Percentiles rank a stretch among this genome's conserved stretches.
phyloP scores from a whole-genome alignment of 345 rosid species.

The Lumnitzera racemosa region DNA sequence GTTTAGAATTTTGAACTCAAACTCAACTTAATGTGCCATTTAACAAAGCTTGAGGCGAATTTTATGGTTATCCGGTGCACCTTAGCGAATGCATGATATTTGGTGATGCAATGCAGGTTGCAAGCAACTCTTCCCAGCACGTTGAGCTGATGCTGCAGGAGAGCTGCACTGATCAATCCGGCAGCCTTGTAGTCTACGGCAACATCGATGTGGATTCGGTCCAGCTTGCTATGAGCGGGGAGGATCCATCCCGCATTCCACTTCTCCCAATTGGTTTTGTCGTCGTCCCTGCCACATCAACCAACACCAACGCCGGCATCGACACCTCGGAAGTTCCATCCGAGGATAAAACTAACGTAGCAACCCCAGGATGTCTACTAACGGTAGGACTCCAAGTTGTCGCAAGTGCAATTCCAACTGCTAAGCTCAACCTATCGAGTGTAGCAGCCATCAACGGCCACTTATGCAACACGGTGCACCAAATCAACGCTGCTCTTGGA shows the following conservation, averaged over 20 bases:
- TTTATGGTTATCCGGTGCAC: no score
- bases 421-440: slow-evolving; percentile 68
- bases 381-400: slow-evolving; percentile 83
- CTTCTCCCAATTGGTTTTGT: slow-evolving; percentile 75
- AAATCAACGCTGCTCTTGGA: slow-evolving; percentile 51
- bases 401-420: slow-evolving; percentile 57
- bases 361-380: slow-evolving; percentile 49
- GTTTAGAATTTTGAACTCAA: no score
- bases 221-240: slow-evolving; percentile 72
- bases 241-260: slow-evolving; percentile 71
- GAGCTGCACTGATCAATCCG: slow-evolving; percentile 74
- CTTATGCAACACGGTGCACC: slow-evolving; percentile 58
- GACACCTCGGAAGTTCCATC: not conserved
- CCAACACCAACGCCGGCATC: not conserved
- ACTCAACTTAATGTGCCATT: no score
- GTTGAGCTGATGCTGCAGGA: slow-evolving; percentile 91
- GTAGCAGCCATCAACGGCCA: slow-evolving; percentile 58
- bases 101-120: slow-evolving; percentile 32
- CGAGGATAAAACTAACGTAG: slow-evolving; percentile 10
- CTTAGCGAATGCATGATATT: not conserved
- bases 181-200: slow-evolving; percentile 73
- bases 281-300: slow-evolving; percentile 38
- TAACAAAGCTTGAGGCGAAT: no score
- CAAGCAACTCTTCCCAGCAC: slow-evolving; percentile 78
- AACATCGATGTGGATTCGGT: slow-evolving; percentile 62